phyloP scores from a whole-genome alignment of 2,329 filamentous ascomycete species.

The Colletotrichum liriopes region DNA sequence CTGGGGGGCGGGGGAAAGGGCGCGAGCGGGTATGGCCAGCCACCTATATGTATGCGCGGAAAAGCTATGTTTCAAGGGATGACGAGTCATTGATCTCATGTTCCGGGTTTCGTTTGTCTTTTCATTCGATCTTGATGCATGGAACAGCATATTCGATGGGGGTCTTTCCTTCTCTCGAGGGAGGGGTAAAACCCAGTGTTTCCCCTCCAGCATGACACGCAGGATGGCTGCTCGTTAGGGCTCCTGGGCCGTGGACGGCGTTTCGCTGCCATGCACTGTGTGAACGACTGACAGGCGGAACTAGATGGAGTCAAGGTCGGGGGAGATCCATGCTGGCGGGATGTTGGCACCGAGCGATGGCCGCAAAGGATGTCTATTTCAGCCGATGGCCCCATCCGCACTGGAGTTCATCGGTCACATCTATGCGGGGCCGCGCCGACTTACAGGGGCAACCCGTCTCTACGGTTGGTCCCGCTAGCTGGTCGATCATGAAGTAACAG shows the following conservation, averaged over 20 bases:
- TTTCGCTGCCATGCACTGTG: conserved; percentile 6
- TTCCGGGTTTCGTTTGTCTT: conserved; percentile 12
- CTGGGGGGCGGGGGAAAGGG: conserved; percentile 56
- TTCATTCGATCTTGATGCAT: conserved; percentile 36
- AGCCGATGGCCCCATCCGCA: conserved; percentile 21
- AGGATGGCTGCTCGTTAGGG: neutral
- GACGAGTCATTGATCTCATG: conserved; percentile 31
- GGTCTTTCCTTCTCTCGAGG: neutral
- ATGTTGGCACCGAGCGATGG: conserved; percentile 16
- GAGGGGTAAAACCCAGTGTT: conserved; percentile 11
- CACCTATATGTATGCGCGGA: conserved; percentile 80
- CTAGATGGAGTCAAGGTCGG: neutral
- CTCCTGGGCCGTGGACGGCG: neutral
- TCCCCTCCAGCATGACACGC: conserved; percentile 25
- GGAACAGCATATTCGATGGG: conserved; percentile 28
- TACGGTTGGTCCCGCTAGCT: neutral
- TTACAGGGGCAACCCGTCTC: conserved; percentile 13
- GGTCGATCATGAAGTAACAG: conserved; percentile 17
- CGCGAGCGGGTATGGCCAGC: conserved; percentile 80
- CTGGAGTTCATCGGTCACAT: conserved; percentile 26
- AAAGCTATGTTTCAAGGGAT: conserved; percentile 62
- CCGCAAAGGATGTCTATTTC: conserved; percentile 2
- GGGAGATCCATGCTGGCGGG: conserved; percentile 22
- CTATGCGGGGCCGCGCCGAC: conserved; percentile 13
- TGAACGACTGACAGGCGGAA: neutral